Base-by-base conservation (phyloP, 2,329 filamentous ascomycete species). In the Paecilomyces niveus region DNA sequence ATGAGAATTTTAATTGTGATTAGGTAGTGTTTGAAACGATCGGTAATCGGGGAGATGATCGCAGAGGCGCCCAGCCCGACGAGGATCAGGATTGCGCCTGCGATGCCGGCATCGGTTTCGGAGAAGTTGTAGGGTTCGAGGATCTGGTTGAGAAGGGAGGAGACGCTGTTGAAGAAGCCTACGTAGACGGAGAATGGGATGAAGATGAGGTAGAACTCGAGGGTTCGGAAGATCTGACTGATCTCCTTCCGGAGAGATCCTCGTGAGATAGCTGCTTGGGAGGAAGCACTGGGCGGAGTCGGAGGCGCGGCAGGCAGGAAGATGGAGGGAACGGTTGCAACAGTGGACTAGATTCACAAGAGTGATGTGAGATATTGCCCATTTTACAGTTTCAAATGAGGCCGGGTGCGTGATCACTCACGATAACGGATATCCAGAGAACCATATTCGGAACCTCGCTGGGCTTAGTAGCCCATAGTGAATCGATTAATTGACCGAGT, bases 151-250 rank as follows among this genome's bases (percentile, higher is more conserved):
- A 97, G 81, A 1, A 97, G 84, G 1, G 89, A 89, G 54, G 92
- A 95, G 64, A 92, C 80, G 64, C 89, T 89, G 81, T 97, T 97
- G 85, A 99, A 99, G 78, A 94, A 88, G 67, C 89, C 92, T 61
- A 96, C 90, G 73, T 92, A 96, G 67, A 92, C 75, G 63, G 84
- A 78, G 76, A 93, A 97, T n/a, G 92, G 88, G 60, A 92, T 67
- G 61, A 92, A 78, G 63, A 97, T 76, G 62, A 96, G 82, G 82
- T 87, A 96, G 74, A 96, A 88, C 70, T 93, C 87, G 18, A 83
- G 78, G 4, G 85, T 89, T 32, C 68, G 71, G 53, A 81, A 69
- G 52, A 95, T 76, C 21, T 74, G 71, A 33, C 77, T 68, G 24
- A 92, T 73, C 18, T 83, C 81, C 7, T 77, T 69, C 24, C 84